Base-by-base conservation (phyloP, 768 basidiomycete species). In the Russula brevipes region DNA sequence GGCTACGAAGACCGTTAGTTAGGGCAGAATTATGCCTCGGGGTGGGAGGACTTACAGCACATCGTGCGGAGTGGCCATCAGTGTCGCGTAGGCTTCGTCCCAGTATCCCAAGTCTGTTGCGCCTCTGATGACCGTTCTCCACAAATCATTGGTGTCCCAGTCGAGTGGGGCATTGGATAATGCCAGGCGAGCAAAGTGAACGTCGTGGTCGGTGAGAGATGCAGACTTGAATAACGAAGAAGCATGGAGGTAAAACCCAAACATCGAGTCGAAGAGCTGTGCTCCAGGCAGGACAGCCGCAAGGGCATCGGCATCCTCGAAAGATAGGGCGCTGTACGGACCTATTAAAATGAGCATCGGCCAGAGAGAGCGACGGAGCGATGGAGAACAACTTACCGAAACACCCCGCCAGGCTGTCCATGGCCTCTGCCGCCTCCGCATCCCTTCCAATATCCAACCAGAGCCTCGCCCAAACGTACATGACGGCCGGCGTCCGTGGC, bases 31-130 rank as follows among this genome's bases (percentile, higher is more conserved):
- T 35, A n/a, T 45, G 5, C 16, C 1, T 45, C 44, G 17, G 9
- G 35, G 17, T 41, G 24, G 38, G 19, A 7, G 0, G 36, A 82
- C 94, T 75, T 73, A 97, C 94, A 90, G 79, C 69, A 85, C 84
- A 66, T 87, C 82, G 68, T 85, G 87, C 5, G 94, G 92, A 7
- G 82, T 82, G 19, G 84, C 79, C 71, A 89, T 84, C 70, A 98
- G 74, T 30, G 86, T 78, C 50, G 85, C 80, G 74, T 98, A 98
- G 2, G 97, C 96, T 69, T 93, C 87, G 69, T 95, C 92, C 75
- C 88, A 97, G 65, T 81, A 76, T 6, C 82, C 85, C 46, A 91
- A 76, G 53, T 89, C 87, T 19, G 83, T 84, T 57, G 86, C 82
- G 35, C 89, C 89, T 70, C 86, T 82, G 73, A 89, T 90, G 19